These are phyloP conservation scores for Backusella morwellensis DNA, from an alignment of 192 early-diverging fungal genomes.

Conservation along the genomic window DNA sequence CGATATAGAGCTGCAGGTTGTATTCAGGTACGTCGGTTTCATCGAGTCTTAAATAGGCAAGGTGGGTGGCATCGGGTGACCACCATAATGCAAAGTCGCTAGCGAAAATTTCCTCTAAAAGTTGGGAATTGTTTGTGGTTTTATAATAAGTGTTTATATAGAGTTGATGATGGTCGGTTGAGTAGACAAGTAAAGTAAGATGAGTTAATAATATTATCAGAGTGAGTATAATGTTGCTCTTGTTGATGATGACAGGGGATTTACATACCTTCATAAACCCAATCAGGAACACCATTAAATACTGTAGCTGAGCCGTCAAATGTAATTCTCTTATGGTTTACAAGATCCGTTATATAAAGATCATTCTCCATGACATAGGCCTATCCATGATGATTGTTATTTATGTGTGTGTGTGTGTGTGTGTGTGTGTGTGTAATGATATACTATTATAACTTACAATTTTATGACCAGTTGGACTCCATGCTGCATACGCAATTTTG, in stretches of 20 bases:
- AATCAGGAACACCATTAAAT: slow-evolving; percentile 94
- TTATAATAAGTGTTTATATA: neutral
- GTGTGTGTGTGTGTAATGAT: too few relatives aligned
- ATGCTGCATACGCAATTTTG: slow-evolving; percentile 66
- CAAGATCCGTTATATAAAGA: slow-evolving; percentile 75
- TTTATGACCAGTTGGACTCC: slow-evolving; percentile 78
- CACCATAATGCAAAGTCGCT: slow-evolving; percentile 79
- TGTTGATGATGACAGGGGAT: neutral
- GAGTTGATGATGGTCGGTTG: neutral
- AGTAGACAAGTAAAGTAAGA: neutral
- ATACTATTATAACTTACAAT: slow-evolving; percentile 30
- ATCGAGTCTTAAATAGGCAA: slow-evolving; percentile 88
- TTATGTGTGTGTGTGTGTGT: neutral
- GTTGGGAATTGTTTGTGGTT: neutral
- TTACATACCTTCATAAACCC: slow-evolving; percentile 82
- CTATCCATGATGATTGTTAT: neutral
- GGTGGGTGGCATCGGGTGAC: slow-evolving; percentile 72
- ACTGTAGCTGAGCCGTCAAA: slow-evolving; percentile 78
- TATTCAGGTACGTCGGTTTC: slow-evolving; percentile 83
- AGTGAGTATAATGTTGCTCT: neutral
- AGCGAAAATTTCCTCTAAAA: slow-evolving; percentile 81
- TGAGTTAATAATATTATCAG: neutral
- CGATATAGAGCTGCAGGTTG: slow-evolving; percentile 70
- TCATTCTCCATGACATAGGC: slow-evolving; percentile 91
- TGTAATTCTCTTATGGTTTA: slow-evolving; percentile 72